Base-by-base conservation (phyloP, 768 basidiomycete species). In the Agaricus subrufescens region DNA sequence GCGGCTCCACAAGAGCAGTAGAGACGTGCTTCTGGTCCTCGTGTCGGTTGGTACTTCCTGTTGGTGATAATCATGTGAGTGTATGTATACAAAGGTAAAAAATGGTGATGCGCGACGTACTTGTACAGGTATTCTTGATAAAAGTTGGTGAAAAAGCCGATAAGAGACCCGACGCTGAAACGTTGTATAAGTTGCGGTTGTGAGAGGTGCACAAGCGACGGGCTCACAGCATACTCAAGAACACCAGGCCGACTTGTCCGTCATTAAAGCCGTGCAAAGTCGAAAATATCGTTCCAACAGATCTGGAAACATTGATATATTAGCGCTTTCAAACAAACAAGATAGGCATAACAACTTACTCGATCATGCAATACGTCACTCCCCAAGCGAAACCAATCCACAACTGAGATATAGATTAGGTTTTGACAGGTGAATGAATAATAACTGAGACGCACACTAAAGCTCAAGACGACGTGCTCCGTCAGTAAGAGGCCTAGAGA, bases 371-470 rank as follows among this genome's bases (percentile, higher is more conserved):
- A 63, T 82, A 93, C 25, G 85, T 67, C 4, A 90, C 80, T 0
- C 90, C 90, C 90, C 90, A 93, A 0, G 81, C 78, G 58, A 92
- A 83, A 50, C 83, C 83, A 31, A 84, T 71, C 86, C 85, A 87
- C n/a, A 87, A 64, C 85, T 89, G 66, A 15, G 50, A 6, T 10
- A 12, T 38, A 34, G n/a, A 26, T 14, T 57, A 23, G 52, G 23
- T 30, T 47, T 19, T 14, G 30, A 42, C 38, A 38, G 9, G 51
- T 49, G 54, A 7, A 45, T 42, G 73, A 59, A 75, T 72, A 4
- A 72, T 70, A 15, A 26, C 70, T 48, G 52, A 75, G 62, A 69
- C 82, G 38, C 65, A 89, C 87, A 63, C 83, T 86, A 65, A 94
- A 88, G 62, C 84, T 84, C 2, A 78, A 68, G 10, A 93, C 90